phyloP scores from a whole-genome alignment of 73 alveolate species.

The Paramecium sexaurelia region DNA sequence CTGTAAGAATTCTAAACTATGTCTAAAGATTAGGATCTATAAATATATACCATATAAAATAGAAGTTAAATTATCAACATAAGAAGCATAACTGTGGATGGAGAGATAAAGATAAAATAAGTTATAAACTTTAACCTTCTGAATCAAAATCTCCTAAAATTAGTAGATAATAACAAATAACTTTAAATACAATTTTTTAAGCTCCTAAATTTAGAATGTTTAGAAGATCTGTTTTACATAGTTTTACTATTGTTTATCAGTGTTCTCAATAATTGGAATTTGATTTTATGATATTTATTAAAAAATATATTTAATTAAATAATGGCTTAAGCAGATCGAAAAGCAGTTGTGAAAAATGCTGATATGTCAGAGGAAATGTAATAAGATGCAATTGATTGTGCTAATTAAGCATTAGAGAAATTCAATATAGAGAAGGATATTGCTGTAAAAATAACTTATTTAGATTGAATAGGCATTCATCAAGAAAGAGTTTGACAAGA shows the following conservation, averaged over 20 bases:
- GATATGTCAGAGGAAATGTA: slow-evolving; percentile 98
- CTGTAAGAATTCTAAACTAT: not conserved
- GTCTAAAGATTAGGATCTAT: not conserved
- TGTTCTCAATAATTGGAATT: not conserved
- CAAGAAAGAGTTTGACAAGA: slow-evolving; percentile 99
- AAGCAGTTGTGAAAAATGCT: slow-evolving; percentile 96
- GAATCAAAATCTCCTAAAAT: not conserved
- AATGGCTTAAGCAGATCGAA: slow-evolving; percentile 89
- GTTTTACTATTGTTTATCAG: not conserved
- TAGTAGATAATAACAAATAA: not conserved
- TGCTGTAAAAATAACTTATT: slow-evolving; percentile 71
- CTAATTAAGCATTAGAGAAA: slow-evolving; percentile 95
- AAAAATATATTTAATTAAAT: not conserved
- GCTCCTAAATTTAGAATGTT: not conserved
- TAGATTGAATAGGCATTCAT: slow-evolving; percentile 86
- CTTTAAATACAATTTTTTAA: not conserved
- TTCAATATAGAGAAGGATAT: slow-evolving; percentile 97
- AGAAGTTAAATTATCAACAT: not conserved
- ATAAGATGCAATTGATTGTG: slow-evolving; percentile 97
- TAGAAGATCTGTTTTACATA: not conserved
- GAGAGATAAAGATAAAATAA: not conserved
- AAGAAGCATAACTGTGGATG: not conserved
- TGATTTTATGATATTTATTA: slow-evolving; percentile 12
- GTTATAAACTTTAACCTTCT: not conserved
- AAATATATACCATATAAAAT: no score